Evolutionary conservation across 2,329 filamentous ascomycete species (phyloP), one percentile per base, ranked within the genome.

Genomic region (Monilinia fructigena): DNA sequence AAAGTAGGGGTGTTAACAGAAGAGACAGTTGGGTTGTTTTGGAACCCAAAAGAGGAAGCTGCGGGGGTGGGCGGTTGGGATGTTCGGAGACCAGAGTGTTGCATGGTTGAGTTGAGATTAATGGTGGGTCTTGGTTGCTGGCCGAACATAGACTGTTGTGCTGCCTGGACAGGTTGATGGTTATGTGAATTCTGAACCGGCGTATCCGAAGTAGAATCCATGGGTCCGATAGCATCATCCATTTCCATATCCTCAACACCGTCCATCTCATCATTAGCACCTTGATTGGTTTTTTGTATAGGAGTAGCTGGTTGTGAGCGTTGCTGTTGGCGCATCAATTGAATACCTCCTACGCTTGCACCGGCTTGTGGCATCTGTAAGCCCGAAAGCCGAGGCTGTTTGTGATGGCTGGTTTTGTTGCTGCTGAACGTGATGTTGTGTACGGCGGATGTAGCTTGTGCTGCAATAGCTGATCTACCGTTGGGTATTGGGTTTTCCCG

Each of bases 1-100:
- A 98, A 83, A 0, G 93, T 96, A 0, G 94, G 94, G 0, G 94
- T 98, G 77, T 97, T 98, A 65, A 97, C 94, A 4, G 93, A 97
- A 3, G 95, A 99, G 23, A 98, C 94, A 1, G 93, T 97, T 20
- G 94, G 94, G 77, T 97, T 97, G 77, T 96, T 92, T 76, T 93
- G 90, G 71, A 96, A 87, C 60, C 88, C 88, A 74, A 94, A 92
- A 73, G 84, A 88, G 56, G 89, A 86, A 35, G 91, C 84, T 42
- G 89, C 89, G 2, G 94, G 94, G 0, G 94, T 97, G 4, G 91
- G 88, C 1, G 93, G 94, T 70, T 93, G 92, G 5, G 93, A 96
- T 12, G 88, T 91, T 67, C 92, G 89, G 68, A 97, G 85, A 18
- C 90, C 92, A 76, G 95, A 88, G 75, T 91, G 91, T 35, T 86